Evolutionary conservation across 495 filamentous ascomycete species (phyloP).

Genomic region (Penicillium salamii): DNA sequence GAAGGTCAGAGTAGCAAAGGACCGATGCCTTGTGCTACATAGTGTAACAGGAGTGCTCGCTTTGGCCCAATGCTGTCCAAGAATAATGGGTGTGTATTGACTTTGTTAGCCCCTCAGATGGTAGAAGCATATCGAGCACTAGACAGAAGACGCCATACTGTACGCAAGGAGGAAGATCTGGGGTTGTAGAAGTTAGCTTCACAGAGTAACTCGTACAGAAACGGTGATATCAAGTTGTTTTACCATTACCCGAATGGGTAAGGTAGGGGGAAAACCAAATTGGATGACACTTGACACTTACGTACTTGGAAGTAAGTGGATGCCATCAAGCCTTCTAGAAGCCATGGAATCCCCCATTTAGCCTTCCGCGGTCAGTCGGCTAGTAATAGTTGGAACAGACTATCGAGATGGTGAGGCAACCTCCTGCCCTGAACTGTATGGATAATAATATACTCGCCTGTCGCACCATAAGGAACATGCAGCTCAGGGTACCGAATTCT

Average conservation of each 20-base stretch:
- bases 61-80: too few species aligned
- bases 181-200: neutral
- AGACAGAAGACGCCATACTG: too few species aligned
- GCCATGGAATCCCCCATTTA: conserved; percentile 14
- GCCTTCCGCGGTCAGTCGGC: conserved; percentile 17
- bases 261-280: neutral
- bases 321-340: conserved; percentile 27
- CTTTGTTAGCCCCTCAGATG: too few species aligned
- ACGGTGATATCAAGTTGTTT: neutral
- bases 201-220: too few species aligned
- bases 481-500: conserved; percentile 4
- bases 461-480: conserved; percentile 24
- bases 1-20: neutral
- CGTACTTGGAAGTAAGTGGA: neutral
- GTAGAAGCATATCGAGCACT: too few species aligned
- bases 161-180: neutral
- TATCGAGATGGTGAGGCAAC: conserved; percentile 23
- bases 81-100: too few species aligned
- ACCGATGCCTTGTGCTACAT: neutral
- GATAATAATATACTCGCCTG: conserved; percentile 8
- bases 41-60: conserved; percentile 1
- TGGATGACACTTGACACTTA: neutral
- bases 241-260: neutral
- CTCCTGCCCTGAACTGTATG: conserved; percentile 1
- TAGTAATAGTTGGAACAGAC: conserved; percentile 23